Evolutionary conservation across 306 rosid genomes (phyloP), one percentile per base, ranked within the genome.

Genomic region (Lablab purpureus): DNA sequence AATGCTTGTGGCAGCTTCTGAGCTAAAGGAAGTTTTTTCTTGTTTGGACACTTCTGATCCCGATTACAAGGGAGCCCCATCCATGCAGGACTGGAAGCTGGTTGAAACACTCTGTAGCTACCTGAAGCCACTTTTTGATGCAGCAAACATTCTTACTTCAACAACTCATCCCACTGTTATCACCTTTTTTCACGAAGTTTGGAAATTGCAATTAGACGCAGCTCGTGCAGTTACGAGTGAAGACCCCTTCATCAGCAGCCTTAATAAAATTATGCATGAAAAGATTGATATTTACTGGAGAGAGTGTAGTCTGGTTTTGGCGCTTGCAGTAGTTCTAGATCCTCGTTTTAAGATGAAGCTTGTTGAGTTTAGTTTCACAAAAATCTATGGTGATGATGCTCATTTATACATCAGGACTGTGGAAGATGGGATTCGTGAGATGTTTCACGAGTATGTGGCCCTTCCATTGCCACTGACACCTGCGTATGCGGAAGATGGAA

Each of bases 261-360:
- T 95, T 10, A 73, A 79, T 54, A 92, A 84, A 78, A 62, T 73
- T 30, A 90, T 91, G 94, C 92, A 81, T 68, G 94, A 85, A 41
- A 88, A 81, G 81, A 76, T 91, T 52, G 96, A 90, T 18, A 85
- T 80, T 74, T 95, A 95, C 93, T 92, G 98, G 98, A 92, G 76
- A 82, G 90, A 91, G 58, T 86, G 94, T 83, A 81, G 89, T 84
- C 84, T 95, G 79, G 89, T 94, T 78, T 86, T 92, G 88, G 98
- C 99, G 17, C 72, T 89, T 60, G 98, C 97, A 0, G 99, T 95
- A 49, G 98, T 89, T 17, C 89, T 95, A 97, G 98, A 95, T 87
- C 99, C 99, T 59, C 89, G 98, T 59, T 92, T 95, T 85, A 95
- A 95, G 90, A 90, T 93, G 98, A 92, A 92, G 91, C 92, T 95